Conservation (phyloP, 225 moss, liverwort and hornwort species). For the Marchantia paleacea region DNA sequence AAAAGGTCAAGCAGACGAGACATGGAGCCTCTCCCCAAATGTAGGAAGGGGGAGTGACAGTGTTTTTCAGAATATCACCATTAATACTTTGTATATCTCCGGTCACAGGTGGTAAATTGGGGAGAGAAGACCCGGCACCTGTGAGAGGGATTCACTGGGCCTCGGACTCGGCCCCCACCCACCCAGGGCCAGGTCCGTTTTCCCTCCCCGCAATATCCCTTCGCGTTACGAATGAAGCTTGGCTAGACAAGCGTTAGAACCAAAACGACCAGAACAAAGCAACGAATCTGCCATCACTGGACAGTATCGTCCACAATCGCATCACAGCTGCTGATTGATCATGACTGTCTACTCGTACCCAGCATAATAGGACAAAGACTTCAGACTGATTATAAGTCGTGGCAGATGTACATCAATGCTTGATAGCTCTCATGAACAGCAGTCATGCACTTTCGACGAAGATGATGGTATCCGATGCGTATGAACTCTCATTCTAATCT, state of each 20-base stretch:
- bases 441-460: neutral
- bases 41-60: too few species aligned
- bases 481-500: neutral
- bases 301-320: neutral
- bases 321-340: neutral
- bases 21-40: too few species aligned
- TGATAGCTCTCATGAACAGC: neutral
- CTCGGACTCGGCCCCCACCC: too few species aligned
- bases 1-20: too few species aligned
- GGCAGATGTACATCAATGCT: neutral
- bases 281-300: neutral
- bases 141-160: neutral
- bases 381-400: neutral
- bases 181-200: neutral
- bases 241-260: neutral
- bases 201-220: neutral
- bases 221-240: neutral
- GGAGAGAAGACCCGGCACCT: neutral
- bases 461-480: neutral
- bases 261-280: neutral
- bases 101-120: neutral
- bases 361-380: slow-evolving; percentile 1
- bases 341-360: neutral
- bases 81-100: neutral
- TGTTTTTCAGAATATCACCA: too few species aligned